Conservation (phyloP, 2,329 filamentous ascomycete genomes). For the Fusarium succisae region DNA sequence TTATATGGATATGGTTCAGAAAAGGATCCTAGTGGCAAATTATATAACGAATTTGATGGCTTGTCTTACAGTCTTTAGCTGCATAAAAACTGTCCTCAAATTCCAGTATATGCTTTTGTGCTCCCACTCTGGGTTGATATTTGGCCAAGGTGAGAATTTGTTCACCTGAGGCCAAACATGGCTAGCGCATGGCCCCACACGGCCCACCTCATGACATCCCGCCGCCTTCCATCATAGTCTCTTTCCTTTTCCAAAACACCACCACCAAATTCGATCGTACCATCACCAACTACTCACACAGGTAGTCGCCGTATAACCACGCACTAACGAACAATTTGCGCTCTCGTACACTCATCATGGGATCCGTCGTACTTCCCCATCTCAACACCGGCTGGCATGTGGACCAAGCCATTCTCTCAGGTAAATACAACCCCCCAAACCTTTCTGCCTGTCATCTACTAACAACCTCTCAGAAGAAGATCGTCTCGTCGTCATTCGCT, state of each 20-base stretch:
- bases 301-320: neutral
- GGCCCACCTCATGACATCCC: conserved; percentile 1
- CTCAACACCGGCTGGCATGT: conserved; percentile 96
- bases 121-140: neutral
- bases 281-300: neutral
- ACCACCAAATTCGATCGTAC: neutral
- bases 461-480: conserved; percentile 73
- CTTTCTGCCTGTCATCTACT: neutral
- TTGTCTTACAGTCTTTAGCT: neutral
- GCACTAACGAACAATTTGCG: too few species aligned
- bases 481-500: conserved; percentile 90
- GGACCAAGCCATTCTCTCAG: conserved; percentile 85
- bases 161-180: conserved; percentile 7
- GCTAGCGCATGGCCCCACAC: neutral
- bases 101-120: neutral
- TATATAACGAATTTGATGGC: too few species aligned
- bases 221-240: conserved; percentile 25
- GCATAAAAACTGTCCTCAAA: neutral
- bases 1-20: neutral
- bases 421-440: conserved; percentile 1
- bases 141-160: conserved; percentile 1
- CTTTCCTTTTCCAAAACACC: conserved; percentile 1
- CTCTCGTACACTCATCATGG: conserved; percentile 55
- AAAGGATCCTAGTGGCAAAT: neutral
- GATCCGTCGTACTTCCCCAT: conserved; percentile 92